phyloP scores from a whole-genome alignment of 805 yeast genomes.

The Cyberlindnera bimundalis region DNA sequence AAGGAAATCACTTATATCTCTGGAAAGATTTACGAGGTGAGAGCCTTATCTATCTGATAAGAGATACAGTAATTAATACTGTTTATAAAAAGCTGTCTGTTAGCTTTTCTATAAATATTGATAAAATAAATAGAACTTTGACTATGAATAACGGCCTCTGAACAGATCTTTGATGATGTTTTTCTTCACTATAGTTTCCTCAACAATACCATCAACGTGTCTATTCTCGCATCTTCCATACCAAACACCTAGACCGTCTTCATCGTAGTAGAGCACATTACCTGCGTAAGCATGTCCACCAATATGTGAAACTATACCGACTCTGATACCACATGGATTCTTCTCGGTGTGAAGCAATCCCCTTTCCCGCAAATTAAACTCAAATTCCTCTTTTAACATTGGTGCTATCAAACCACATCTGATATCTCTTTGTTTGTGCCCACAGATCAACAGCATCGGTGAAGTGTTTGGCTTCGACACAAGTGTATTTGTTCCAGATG shows the following conservation, averaged over 20 bases:
- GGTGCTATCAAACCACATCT: conserved; percentile 73
- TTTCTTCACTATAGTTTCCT: conserved; percentile 47
- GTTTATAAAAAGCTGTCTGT: no score
- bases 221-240: conserved; percentile 71
- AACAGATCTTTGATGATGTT: conserved; percentile 53
- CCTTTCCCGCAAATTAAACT: conserved; percentile 35
- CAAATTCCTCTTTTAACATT: conserved; percentile 47
- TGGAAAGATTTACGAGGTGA: conserved; percentile 48
- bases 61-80: neutral
- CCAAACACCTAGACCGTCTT: conserved; percentile 49
- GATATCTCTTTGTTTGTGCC: conserved; percentile 58
- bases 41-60: conserved; percentile 31
- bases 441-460: conserved; percentile 53
- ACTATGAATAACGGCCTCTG: conserved; percentile 38
- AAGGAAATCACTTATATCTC: conserved; percentile 47
- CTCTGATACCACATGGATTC: conserved; percentile 31
- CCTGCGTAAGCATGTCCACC: conserved; percentile 91
- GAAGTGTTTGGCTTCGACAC: conserved; percentile 24
- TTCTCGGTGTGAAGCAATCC: conserved; percentile 27
- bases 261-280: conserved; percentile 57
- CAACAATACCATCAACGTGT: conserved; percentile 62
- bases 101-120: no score
- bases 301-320: conserved; percentile 68
- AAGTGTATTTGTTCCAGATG: conserved; percentile 3
- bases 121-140: neutral